Evolutionary conservation across 306 rosid species (phyloP).

Genomic region (Glycine soja): DNA sequence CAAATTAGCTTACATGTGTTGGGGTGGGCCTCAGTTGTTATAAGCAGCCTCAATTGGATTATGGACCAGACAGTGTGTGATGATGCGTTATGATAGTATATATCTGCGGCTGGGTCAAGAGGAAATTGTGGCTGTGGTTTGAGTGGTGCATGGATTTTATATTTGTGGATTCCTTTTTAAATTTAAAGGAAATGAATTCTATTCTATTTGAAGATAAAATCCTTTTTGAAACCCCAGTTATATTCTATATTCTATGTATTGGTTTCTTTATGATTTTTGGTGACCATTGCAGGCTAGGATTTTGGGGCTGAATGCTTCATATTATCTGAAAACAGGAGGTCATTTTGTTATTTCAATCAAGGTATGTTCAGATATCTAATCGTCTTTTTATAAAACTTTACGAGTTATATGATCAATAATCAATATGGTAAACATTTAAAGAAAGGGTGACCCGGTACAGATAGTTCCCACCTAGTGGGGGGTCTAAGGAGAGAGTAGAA

Average conservation of each 20-base stretch:
- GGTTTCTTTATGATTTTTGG: background rate
- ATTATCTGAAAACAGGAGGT: conserved; percentile 84
- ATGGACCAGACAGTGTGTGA: no score
- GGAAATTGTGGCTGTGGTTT: no score
- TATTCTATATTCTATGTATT: background rate
- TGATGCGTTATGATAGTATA: no score
- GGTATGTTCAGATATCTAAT: conserved; percentile 53
- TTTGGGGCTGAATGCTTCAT: conserved; percentile 85
- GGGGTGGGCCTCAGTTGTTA: no score
- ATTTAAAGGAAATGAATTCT: background rate
- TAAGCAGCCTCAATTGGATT: no score
- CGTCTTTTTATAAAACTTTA: background rate
- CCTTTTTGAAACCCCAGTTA: no score
- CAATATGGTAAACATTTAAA: background rate
- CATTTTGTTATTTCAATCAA: conserved; percentile 94
- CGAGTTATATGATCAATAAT: background rate
- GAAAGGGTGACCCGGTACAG: no score
- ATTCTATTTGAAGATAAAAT: background rate
- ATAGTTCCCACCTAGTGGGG: no score
- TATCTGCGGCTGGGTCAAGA: no score
- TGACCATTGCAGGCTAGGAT: conserved; percentile 80
- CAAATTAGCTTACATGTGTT: no score
- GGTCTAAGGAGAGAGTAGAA: no score
- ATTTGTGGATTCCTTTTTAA: background rate
- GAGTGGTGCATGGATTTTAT: no score